Base-by-base conservation (phyloP, 2,329 filamentous ascomycete species). In the Atkinsonella hypoxylon region DNA sequence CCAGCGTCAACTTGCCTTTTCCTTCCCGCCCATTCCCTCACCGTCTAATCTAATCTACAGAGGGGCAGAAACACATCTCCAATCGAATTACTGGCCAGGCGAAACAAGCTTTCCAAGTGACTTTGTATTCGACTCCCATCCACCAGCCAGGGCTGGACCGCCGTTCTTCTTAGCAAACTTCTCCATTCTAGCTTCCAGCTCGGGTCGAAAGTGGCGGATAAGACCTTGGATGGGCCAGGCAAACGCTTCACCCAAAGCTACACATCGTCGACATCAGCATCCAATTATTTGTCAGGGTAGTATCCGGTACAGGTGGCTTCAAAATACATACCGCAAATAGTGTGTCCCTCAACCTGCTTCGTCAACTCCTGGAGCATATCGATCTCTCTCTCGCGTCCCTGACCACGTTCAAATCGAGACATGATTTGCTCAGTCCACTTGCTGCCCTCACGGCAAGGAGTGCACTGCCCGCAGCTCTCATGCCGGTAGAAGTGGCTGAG, bases 351-450 rank as follows among this genome's bases (percentile, higher is more conserved):
- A 55, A 98, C 93, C 74, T 98, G 93, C 79, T 98, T 98, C 56
- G 93, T 98, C 60, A 98, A 75, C 76, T 98, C 93, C 75, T 96
- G 93, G 59, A 98, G 80, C 93, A 98, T 98, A 69, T 98, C 93
- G 67, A 98, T 98, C 73, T 98, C 93, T 54, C 93, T 80, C 69
- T 85, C 82, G 55, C 87, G 83, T 54, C 87, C 93, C 70, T 88
- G 82, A 53, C 93, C 93, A 69, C 87, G 86, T 76, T 95, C 89
- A 61, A 98, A 95, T 51, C 93, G 85, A 70, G 86, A 77, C 93
- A 98, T 97, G 70, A 98, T 97, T 77, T 98, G 90, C 71, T 95
- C 87, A 11, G 91, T 96, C 93, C 93, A 98, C 76, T 95, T 96
- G 76, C 86, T 94, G 58, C 93, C 93, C 74, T 98, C 93, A 67